These are phyloP conservation scores for Albugo candida DNA, from an alignment of 352 stramenopile species.

Conservation along the genomic window DNA sequence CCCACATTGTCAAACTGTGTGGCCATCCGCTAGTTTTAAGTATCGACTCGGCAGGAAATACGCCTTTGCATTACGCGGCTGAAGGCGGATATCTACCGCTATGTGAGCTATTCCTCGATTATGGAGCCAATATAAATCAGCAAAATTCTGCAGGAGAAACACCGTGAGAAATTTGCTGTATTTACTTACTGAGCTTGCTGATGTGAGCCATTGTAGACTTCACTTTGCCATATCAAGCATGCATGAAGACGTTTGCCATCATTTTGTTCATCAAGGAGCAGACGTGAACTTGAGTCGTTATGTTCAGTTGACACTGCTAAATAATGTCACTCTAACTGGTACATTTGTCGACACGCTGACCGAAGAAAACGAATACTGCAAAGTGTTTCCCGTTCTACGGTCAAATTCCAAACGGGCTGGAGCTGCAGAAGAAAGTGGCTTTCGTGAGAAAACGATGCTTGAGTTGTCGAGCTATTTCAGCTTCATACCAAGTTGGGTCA, in stretches of 20 bases:
- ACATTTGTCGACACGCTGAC: conserved; percentile 37
- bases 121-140: conserved; percentile 52
- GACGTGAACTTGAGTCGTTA: conserved; percentile 46
- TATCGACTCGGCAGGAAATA: conserved; percentile 44
- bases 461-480: too few species aligned
- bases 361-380: conserved; percentile 20
- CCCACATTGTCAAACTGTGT: conserved; percentile 46
- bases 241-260: conserved; percentile 40
- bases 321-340: conserved; percentile 26
- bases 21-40: conserved; percentile 44
- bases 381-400: conserved; percentile 38
- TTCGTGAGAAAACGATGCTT: not conserved
- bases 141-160: conserved; percentile 65
- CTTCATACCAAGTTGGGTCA: not conserved
- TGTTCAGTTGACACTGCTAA: conserved; percentile 27
- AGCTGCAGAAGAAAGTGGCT: not conserved
- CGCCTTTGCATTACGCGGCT: conserved; percentile 51
- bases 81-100: conserved; percentile 52
- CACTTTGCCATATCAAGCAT: conserved; percentile 69
- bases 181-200: not conserved
- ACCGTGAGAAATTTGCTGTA: conserved; percentile 21
- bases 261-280: conserved; percentile 32
- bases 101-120: conserved; percentile 32
- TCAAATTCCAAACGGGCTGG: conserved; percentile 11
- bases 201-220: conserved; percentile 14